Percentiles rank a stretch among this genome's conserved stretches.
These are phyloP conservation scores for Grosmannia serpens DNA, from an alignment of 2,329 filamentous ascomycete species.

Conservation along the genomic window DNA sequence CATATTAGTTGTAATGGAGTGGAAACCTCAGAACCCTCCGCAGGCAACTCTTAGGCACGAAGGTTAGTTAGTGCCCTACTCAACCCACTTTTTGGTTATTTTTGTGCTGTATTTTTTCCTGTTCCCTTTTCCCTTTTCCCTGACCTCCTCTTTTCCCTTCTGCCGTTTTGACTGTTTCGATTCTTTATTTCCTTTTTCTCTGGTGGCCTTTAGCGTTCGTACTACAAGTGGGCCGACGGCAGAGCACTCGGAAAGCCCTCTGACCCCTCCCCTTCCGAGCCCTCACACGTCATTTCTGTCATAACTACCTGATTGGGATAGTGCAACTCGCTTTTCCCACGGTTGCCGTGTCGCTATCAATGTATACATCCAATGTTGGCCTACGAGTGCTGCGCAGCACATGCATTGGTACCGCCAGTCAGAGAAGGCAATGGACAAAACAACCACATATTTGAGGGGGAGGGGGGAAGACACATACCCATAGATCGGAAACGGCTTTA, in stretches of 20 bases:
- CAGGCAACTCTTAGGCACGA: not conserved
- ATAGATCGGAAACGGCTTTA: not conserved
- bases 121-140: not conserved
- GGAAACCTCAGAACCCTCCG: not conserved
- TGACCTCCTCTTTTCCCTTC: not conserved
- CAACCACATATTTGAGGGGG: not conserved
- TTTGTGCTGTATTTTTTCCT: not conserved
- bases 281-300: conserved; percentile 9
- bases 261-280: not conserved
- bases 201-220: not conserved
- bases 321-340: not conserved
- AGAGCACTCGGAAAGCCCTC: conserved; percentile 1
- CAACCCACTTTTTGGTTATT: not conserved
- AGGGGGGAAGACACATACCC: no score
- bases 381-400: not conserved
- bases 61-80: not conserved
- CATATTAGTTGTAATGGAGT: not conserved
- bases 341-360: not conserved
- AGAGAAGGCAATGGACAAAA: not conserved
- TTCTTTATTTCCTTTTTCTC: not conserved
- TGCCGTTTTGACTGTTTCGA: not conserved
- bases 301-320: conserved; percentile 7
- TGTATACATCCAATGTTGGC: not conserved
- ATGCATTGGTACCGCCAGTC: not conserved
- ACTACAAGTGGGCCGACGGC: conserved; percentile 1